phyloP scores from a whole-genome alignment of 1,139 yeast species.

The Kodamaea fungicola region DNA sequence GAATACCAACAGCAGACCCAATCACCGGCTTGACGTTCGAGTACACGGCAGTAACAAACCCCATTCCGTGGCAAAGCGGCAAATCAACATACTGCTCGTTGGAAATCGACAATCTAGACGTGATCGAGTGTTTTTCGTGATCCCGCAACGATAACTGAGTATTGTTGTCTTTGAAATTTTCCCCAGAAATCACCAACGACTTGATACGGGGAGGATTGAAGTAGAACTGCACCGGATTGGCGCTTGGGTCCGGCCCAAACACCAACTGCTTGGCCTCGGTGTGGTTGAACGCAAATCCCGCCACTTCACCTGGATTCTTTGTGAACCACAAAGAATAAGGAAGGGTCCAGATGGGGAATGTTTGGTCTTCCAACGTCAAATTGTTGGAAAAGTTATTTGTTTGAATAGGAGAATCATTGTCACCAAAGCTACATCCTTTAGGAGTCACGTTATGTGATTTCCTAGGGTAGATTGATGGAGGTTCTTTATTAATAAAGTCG shows the following conservation, averaged over 20 bases:
- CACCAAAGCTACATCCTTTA: conserved; percentile 24
- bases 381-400: conserved; percentile 47
- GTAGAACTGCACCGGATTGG: conserved; percentile 39
- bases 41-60: conserved; percentile 63
- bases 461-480: conserved; percentile 25
- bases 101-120: conserved; percentile 20
- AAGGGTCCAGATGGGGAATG: conserved; percentile 45
- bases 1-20: conserved; percentile 63
- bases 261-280: conserved; percentile 41
- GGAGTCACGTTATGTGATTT: conserved; percentile 28
- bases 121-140: conserved; percentile 35
- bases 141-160: conserved; percentile 22
- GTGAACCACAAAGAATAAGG: conserved; percentile 47
- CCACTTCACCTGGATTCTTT: conserved; percentile 36
- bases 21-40: conserved; percentile 51
- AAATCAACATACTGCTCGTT: conserved; percentile 21
- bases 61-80: conserved; percentile 60
- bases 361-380: conserved; percentile 41
- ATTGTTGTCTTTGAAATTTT: conserved; percentile 20
- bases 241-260: conserved; percentile 41
- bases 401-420: conserved; percentile 32
- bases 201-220: conserved; percentile 47
- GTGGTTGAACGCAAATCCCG: conserved; percentile 43
- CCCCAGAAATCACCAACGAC: conserved; percentile 39
- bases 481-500: conserved; percentile 21